A percentile compares a stretch with the other conserved stretches of the same genome.
phyloP scores from a whole-genome alignment of 805 yeast species.

The Pichia nakasei region DNA sequence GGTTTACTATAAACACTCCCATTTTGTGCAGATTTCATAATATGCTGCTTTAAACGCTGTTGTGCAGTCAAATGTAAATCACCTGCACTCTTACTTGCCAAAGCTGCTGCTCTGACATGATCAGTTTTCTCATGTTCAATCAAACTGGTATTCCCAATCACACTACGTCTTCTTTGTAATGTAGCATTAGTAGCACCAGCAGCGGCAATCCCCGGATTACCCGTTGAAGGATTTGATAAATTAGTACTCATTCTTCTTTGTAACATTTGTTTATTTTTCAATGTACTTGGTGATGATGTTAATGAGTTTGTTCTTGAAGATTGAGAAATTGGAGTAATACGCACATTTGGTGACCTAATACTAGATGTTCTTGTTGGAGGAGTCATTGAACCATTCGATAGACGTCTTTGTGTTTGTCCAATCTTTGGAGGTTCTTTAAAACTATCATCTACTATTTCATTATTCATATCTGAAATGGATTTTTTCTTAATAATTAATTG shows the following conservation, averaged over 20 bases:
- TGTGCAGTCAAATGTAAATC: constrained; percentile 23
- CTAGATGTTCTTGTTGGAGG: not conserved
- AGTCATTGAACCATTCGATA: constrained; percentile 1
- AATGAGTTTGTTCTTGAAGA: constrained; percentile 4
- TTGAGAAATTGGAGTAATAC: not conserved
- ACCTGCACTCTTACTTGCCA: constrained; percentile 9
- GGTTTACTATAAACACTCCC: constrained; percentile 25
- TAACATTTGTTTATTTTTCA: not conserved
- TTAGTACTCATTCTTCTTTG: constrained; percentile 3
- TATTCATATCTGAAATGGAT: not conserved
- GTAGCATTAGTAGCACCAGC: not conserved
- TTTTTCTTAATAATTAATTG: not conserved
- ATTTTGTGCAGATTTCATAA: constrained; percentile 22
- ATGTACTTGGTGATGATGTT: not conserved
- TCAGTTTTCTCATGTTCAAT: constrained; percentile 8
- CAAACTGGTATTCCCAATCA: not conserved
- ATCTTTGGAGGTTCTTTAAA: constrained; percentile 8
- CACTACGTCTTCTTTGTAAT: constrained; percentile 2
- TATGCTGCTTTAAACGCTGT: constrained; percentile 29
- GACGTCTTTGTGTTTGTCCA: constrained; percentile 1
- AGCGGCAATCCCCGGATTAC: not conserved
- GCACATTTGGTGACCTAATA: not conserved
- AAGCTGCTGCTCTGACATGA: constrained; percentile 11
- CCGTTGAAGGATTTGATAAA: not conserved
- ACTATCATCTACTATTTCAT: not conserved